phyloP scores from a whole-genome alignment of 352 stramenopile genomes.

The Globisporangium mamillatum region DNA sequence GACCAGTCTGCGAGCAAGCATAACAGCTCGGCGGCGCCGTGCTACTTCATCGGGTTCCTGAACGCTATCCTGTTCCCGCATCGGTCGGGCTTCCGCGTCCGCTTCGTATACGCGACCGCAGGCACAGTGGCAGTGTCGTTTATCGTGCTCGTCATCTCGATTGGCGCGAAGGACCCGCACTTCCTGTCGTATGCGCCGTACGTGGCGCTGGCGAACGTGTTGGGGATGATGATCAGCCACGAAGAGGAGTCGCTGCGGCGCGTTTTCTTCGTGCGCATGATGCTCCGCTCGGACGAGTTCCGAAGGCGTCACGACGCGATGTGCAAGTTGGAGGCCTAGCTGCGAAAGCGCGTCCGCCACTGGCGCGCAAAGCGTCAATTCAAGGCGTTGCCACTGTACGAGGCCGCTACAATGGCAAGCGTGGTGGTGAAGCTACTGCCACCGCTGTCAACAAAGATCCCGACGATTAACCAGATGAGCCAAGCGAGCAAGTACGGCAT shows the following conservation, averaged over 20 bases:
- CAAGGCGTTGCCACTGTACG: background rate
- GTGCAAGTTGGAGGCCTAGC: background rate
- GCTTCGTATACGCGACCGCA: background rate
- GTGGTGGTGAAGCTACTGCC: background rate
- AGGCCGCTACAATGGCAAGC: background rate
- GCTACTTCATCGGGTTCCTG: background rate
- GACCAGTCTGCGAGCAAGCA: constrained; percentile 22
- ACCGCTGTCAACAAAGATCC: background rate
- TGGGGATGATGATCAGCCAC: constrained; percentile 43
- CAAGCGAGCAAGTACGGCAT: background rate
- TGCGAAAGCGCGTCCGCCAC: background rate
- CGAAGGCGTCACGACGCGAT: background rate
- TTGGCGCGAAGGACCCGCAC: constrained; percentile 18
- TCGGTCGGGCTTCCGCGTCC: background rate
- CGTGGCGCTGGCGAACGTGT: constrained; percentile 28
- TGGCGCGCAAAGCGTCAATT: background rate
- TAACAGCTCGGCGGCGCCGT: constrained; percentile 15
- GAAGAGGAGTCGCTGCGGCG: constrained; percentile 47
- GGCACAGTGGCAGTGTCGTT: background rate
- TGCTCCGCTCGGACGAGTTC: background rate
- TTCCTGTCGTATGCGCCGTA: constrained; percentile 30
- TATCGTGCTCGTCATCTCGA: background rate
- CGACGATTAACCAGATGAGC: background rate
- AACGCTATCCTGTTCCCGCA: background rate
- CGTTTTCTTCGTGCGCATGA: constrained; percentile 31